Base-by-base conservation (phyloP, 2,329 filamentous ascomycete species). In the Neurospora sp. region DNA sequence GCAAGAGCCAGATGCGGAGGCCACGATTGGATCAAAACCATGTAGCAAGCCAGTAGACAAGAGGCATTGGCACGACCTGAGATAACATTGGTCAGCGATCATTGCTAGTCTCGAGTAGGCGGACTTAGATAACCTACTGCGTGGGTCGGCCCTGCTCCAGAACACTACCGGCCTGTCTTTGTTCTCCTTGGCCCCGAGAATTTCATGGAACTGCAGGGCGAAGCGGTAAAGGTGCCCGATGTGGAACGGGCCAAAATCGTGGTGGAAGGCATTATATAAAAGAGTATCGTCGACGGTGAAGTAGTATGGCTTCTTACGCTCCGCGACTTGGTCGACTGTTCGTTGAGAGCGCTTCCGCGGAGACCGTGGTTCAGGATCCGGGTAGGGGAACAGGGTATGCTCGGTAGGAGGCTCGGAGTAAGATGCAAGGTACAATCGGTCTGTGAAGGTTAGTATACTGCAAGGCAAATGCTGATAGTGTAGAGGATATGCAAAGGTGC, bases 1-100 rank as follows among this genome's bases (percentile, higher is more conserved):
- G 95, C 95, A 57, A 99, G 87, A 40, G 96, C 96, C 76, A 98
- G 84, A 83, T 99, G 96, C 68, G 96, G 96, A 66, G 96, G 92
- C 96, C 96, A 99, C 57, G 92, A 92, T 82, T 99, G 96, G 76
- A 99, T 97, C 74, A 99, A 83, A 62, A 99, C 94, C 94, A 99
- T 98, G 83, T 99, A 99, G 83, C 93, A 97, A 69, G 96, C 95
- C 66, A 99, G 88, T 77, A 99, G 87, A 79, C 94, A 97, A 37
- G 96, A 93, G 66, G 96, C 93, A 81, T 99, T 99, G 74, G 92
- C 92, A 78, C 96, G 91, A 79, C 91, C 91, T 94, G 69, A n/a
- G 40, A 43, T 43, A 67, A 46, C 15, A 40, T 73, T 77, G 73
- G 77, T 81, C 72, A 74, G 70, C 19, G 62, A 12, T 19, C 43